phyloP scores from a whole-genome alignment of 108 stramenopile genomes.

The Epithemia pelagica region DNA sequence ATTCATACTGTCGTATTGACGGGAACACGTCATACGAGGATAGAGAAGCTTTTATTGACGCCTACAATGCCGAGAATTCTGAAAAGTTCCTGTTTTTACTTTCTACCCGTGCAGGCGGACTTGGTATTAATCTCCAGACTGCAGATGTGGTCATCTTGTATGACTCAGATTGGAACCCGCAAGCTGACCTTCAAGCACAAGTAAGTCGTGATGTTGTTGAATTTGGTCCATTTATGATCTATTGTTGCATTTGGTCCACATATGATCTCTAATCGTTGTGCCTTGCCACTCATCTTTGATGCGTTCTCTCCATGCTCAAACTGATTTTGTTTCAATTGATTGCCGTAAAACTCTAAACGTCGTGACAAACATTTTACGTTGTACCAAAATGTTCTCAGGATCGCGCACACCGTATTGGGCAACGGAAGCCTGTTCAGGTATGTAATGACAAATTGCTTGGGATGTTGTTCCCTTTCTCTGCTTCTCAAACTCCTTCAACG shows the following conservation, averaged over 20 bases:
- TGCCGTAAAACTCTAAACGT: too few relatives aligned
- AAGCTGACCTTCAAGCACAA: constrained; percentile 98
- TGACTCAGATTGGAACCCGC: constrained; percentile 97
- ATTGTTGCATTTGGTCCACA: not conserved
- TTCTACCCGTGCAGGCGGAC: constrained; percentile 90
- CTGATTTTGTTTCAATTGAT: too few relatives aligned
- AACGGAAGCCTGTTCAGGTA: constrained; percentile 68
- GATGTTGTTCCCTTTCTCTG: too few relatives aligned
- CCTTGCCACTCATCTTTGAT: constrained; percentile 50
- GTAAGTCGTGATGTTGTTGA: too few relatives aligned
- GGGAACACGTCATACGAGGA: constrained; percentile 94
- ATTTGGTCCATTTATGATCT: too few relatives aligned
- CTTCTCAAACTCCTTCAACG: too few relatives aligned
- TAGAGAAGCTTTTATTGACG: constrained; percentile 84
- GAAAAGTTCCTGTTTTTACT: constrained; percentile 89
- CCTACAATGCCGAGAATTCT: constrained; percentile 86
- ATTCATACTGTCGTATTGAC: constrained; percentile 97
- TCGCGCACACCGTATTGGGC: constrained; percentile 86
- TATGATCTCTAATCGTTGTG: not conserved
- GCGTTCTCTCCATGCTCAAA: too few relatives aligned
- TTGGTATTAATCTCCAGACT: constrained; percentile 91
- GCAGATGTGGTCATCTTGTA: constrained; percentile 86
- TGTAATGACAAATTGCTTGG: too few relatives aligned
- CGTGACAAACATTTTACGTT: too few relatives aligned
- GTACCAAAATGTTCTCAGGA: too few relatives aligned